Conservation (phyloP, 345 rosid genomes). For the Erucastrum elatum region DNA sequence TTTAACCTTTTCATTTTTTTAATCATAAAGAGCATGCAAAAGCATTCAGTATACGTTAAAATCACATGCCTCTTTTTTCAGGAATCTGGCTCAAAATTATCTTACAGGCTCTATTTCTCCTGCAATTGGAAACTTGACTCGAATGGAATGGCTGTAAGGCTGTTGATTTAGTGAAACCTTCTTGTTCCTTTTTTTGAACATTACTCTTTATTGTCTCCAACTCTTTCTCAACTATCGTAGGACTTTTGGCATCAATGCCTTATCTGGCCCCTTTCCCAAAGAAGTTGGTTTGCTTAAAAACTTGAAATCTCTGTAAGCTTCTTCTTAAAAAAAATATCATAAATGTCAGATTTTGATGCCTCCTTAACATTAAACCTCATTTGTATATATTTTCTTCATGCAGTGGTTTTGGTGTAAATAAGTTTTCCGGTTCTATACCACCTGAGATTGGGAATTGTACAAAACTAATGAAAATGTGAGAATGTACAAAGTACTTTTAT, state of each 20-base stretch:
- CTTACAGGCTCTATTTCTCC: slow-evolving; percentile 33
- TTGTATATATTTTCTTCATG: not conserved
- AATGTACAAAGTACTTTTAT: slow-evolving; percentile 5
- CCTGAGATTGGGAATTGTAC: slow-evolving; percentile 59
- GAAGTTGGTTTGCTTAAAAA: slow-evolving; percentile 66
- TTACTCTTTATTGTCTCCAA: not conserved
- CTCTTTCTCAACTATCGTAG: slow-evolving; percentile 28
- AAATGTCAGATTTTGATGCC: not conserved
- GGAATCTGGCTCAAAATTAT: slow-evolving; percentile 35
- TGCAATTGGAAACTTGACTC: slow-evolving; percentile 31
- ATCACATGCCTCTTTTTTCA: not conserved
- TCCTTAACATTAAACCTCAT: slow-evolving; percentile 4
- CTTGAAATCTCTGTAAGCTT: slow-evolving; percentile 51
- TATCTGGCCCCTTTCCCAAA: slow-evolving; percentile 64
- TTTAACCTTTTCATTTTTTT: not conserved
- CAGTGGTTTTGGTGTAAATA: slow-evolving; percentile 53
- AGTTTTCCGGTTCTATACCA: slow-evolving; percentile 69
- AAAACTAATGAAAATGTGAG: slow-evolving; percentile 59
- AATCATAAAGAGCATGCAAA: not conserved
- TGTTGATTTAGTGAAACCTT: not conserved
- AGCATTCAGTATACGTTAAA: not conserved
- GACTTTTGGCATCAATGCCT: slow-evolving; percentile 50
- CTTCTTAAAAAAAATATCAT: not conserved
- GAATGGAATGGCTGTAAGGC: slow-evolving; percentile 62
- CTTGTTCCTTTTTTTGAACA: not conserved